Evolutionary conservation across 805 yeast species (phyloP).

Genomic region (Teunomyces pallodes): DNA sequence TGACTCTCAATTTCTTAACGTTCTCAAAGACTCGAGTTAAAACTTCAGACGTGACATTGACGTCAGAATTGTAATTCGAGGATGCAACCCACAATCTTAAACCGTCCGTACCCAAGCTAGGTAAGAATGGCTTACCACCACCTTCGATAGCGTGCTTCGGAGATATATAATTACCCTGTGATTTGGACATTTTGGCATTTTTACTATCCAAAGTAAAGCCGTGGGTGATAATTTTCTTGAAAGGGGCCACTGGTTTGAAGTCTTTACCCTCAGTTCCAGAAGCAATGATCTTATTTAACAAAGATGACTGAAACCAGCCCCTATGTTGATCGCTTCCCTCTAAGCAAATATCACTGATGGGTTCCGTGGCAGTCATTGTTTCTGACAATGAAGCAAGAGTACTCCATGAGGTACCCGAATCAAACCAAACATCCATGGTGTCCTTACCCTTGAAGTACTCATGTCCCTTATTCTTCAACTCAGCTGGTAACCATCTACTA

Average conservation of each 20-base stretch:
- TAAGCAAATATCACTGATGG: conserved; percentile 71
- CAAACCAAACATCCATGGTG: conserved; percentile 99
- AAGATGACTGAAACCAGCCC: conserved; percentile 97
- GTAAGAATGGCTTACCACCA: conserved; percentile 40
- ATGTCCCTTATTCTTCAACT: conserved; percentile 38
- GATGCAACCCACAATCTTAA: conserved; percentile 88
- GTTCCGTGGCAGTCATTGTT: conserved; percentile 20
- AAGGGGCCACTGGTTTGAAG: conserved; percentile 52
- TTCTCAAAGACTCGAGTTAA: conserved; percentile 76
- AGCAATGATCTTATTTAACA: conserved; percentile 67
- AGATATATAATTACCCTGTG: conserved; percentile 75
- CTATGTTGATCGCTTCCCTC: conserved; percentile 99
- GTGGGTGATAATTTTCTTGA: conserved; percentile 75
- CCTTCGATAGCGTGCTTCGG: conserved; percentile 73
- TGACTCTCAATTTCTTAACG: conserved; percentile 75
- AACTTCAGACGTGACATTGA: conserved; percentile 68
- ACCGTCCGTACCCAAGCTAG: conserved; percentile 85
- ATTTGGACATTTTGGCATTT: conserved; percentile 91
- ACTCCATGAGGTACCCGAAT: conserved; percentile 92
- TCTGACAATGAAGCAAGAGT: conserved; percentile 45
- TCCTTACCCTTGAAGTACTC: conserved; percentile 68
- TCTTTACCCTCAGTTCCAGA: conserved; percentile 41
- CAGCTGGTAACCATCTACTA: conserved; percentile 71
- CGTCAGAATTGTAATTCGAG: conserved; percentile 79
- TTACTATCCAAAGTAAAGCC: conserved; percentile 88